Base-by-base conservation (phyloP, 805 yeast genomes). In the Metschnikowia amazonensis region DNA sequence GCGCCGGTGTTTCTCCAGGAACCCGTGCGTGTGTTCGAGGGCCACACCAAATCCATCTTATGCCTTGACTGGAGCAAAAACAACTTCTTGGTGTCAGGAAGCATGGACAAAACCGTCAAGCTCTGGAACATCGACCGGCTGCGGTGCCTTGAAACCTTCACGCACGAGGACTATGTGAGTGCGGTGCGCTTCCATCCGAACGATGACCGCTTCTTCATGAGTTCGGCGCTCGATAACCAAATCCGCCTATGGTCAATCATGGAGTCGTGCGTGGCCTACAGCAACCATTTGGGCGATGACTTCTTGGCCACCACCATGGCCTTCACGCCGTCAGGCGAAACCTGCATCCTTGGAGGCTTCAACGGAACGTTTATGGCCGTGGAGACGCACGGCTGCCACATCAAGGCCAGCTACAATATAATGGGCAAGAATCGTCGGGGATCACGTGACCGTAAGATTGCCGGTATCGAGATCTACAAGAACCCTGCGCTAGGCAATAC, bases 61-160 rank as follows among this genome's bases (percentile, higher is more conserved):
- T 79, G 86, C 9, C 59, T 90, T 28, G 87, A 86, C 56, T 90
- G 97, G 97, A 84, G 95, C 42, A 84, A 83, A 55, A 89, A 89
- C 64, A 84, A 84, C 60, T 90, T 90, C 55, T 60, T 92, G 25
- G 60, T 89, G 1, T 75, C 94, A 0, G 82, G 94, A 3, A 85
- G 95, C 1, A 85, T 86, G 84, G 98, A 90, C 64, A 76, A 79
- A 51, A 84, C 95, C 0, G 95, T 82, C 2, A 78, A 79, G 51
- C 66, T 90, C 38, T 90, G 97, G 97, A 95, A 90, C 62, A 76
- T 84, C 10, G 87, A 86, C 32, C 73, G 90, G 40, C 66, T 65
- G 1, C 74, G 69, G 13, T 80, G 88, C 42, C 66, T 90, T 14
- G 75, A 84, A 39, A 73, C 81, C 0, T 89, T 86, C 56, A 60